Percentiles rank a stretch among this genome's conserved stretches.
phyloP scores from a whole-genome alignment of 176 grass and related monocot genomes.

The Eragrostis curvula region DNA sequence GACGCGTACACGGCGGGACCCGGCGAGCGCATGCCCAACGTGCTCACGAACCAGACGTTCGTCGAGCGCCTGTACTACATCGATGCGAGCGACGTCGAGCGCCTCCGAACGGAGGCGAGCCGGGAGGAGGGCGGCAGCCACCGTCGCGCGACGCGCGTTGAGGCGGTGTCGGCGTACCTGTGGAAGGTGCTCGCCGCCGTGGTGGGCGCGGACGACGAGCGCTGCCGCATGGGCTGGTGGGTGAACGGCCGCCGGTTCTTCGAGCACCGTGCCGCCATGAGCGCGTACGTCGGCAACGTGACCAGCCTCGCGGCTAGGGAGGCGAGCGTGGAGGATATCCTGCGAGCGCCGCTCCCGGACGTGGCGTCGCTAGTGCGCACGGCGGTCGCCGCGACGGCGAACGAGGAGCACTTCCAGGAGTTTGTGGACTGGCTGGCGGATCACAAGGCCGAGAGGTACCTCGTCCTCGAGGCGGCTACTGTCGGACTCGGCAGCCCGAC shows the following conservation, averaged over 20 bases:
- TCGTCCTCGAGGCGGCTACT: not conserved
- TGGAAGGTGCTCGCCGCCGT: constrained; percentile 53
- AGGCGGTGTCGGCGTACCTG: constrained; percentile 52
- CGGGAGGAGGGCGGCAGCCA: not conserved
- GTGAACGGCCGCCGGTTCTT: constrained; percentile 39
- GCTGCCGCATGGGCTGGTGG: constrained; percentile 51
- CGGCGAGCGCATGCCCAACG: constrained; percentile 31
- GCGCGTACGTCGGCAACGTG: constrained; percentile 47
- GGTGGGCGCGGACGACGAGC: constrained; percentile 27
- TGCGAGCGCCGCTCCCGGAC: not conserved
- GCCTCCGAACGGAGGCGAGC: not conserved
- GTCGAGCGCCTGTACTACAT: constrained; percentile 42
- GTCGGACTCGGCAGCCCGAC: constrained; percentile 42
- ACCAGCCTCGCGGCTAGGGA: constrained; percentile 32
- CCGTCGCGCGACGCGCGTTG: constrained; percentile 8
- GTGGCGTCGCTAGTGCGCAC: constrained; percentile 13
- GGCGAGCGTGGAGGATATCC: constrained; percentile 43
- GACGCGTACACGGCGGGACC: constrained; percentile 20
- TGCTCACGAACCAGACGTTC: constrained; percentile 32
- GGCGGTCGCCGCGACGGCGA: constrained; percentile 25
- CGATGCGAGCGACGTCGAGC: constrained; percentile 28
- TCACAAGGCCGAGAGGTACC: constrained; percentile 35
- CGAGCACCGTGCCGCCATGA: not conserved
- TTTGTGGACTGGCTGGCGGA: constrained; percentile 59
- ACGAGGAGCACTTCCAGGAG: constrained; percentile 47